Conservation (phyloP, 225 moss, liverwort and hornwort species). For the Anthoceros angustus region DNA sequence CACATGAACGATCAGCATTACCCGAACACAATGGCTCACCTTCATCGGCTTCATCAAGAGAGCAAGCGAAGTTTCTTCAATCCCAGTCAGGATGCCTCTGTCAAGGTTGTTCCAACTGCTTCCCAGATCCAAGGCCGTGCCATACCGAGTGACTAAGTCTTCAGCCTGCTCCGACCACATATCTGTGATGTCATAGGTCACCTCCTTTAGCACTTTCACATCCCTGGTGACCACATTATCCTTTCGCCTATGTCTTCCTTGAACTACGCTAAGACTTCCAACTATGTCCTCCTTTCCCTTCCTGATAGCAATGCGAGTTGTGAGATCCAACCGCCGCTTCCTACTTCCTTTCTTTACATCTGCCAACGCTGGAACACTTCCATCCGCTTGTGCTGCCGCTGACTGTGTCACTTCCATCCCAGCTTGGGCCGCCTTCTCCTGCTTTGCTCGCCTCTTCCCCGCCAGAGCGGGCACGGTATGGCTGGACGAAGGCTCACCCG, state of each 20-base stretch:
- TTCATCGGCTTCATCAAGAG: constrained; percentile 59
- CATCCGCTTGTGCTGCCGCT: constrained; percentile 7
- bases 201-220: not conserved
- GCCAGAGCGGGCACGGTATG: constrained; percentile 16
- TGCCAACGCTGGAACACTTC: not conserved
- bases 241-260: not conserved
- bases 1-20: not conserved
- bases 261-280: not conserved
- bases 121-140: constrained; percentile 28
- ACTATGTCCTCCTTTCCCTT: constrained; percentile 34
- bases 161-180: constrained; percentile 61
- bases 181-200: constrained; percentile 21
- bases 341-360: constrained; percentile 16
- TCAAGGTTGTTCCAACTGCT: constrained; percentile 56
- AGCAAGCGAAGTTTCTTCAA: constrained; percentile 53
- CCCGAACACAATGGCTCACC: constrained; percentile 17
- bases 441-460: constrained; percentile 19
- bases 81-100: constrained; percentile 39
- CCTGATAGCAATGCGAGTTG: constrained; percentile 58
- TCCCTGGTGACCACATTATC: constrained; percentile 5
- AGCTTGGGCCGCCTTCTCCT: constrained; percentile 19
- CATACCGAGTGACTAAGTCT: constrained; percentile 35
- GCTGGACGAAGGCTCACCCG: constrained; percentile 8
- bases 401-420: constrained; percentile 22
- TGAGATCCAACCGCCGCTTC: constrained; percentile 72